phyloP scores from a whole-genome alignment of 208 protist genomes.

The Leishmania arabica region DNA sequence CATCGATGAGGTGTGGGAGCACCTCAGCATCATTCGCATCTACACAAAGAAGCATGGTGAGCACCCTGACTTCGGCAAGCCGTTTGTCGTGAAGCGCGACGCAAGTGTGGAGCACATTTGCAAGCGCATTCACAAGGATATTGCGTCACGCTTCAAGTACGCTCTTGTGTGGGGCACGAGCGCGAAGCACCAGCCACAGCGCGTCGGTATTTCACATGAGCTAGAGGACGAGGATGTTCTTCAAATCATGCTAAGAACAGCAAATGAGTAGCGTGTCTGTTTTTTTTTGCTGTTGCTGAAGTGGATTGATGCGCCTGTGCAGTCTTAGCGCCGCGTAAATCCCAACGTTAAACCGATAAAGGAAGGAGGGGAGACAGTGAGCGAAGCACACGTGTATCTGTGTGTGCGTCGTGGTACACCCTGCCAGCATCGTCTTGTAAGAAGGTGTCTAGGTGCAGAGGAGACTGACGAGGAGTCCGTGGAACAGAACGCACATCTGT shows the following conservation, averaged over 20 bases:
- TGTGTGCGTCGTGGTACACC: not conserved
- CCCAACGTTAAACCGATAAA: not conserved
- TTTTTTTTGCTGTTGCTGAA: too few species aligned
- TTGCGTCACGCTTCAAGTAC: conserved; percentile 93
- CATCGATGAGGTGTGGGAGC: conserved; percentile 96
- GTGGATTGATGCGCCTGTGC: conserved; percentile 7
- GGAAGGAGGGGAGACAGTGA: not conserved
- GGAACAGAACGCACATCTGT: not conserved
- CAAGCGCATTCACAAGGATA: conserved; percentile 94
- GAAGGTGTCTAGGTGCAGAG: not conserved
- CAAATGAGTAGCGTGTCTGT: conserved; percentile 71
- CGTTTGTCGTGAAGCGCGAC: conserved; percentile 93
- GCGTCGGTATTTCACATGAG: conserved; percentile 92
- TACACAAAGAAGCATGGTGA: conserved; percentile 97
- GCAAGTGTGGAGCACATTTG: conserved; percentile 93
- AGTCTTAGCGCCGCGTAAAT: not conserved
- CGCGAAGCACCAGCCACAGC: conserved; percentile 96
- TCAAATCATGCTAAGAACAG: conserved; percentile 91
- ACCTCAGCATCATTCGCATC: conserved; percentile 96
- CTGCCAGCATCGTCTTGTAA: not conserved
- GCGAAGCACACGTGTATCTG: not conserved
- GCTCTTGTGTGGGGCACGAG: conserved; percentile 95
- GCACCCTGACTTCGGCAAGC: conserved; percentile 95
- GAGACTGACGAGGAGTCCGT: not conserved
- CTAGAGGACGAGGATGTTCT: conserved; percentile 93